Percentiles rank a stretch among this genome's conserved stretches.
These are phyloP conservation scores for Chlamydomonas sp. DNA, from an alignment of 139 green algal genomes.

Conservation along the genomic window DNA sequence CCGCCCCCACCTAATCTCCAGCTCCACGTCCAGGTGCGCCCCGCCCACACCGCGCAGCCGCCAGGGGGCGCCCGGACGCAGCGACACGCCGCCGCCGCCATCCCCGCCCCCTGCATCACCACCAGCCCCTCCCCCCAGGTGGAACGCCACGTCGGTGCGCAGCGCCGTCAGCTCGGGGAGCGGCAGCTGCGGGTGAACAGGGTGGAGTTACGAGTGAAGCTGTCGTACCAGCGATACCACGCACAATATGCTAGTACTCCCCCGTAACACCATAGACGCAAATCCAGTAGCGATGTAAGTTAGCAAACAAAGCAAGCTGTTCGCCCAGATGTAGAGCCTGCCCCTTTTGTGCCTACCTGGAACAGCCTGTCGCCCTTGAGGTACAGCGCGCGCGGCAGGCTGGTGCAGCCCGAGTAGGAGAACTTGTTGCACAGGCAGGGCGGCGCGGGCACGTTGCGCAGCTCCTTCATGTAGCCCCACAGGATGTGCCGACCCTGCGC, in stretches of 20 bases:
- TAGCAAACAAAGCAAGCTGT: not conserved
- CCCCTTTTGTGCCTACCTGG: slow-evolving; percentile 32
- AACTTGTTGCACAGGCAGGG: slow-evolving; percentile 62
- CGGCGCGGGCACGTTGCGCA: slow-evolving; percentile 51
- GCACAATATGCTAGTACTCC: too few relatives aligned
- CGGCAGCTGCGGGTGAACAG: slow-evolving; percentile 6
- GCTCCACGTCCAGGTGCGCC: slow-evolving; percentile 60
- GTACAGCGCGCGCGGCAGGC: slow-evolving; percentile 59
- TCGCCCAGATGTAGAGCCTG: too few relatives aligned
- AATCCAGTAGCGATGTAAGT: not conserved
- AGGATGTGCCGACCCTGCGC: slow-evolving; percentile 30
- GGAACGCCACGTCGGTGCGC: slow-evolving; percentile 24
- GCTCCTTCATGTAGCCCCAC: slow-evolving; percentile 80
- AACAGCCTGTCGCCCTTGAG: slow-evolving; percentile 52
- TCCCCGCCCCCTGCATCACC: too few relatives aligned
- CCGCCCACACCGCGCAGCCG: slow-evolving; percentile 47
- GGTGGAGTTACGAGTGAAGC: too few relatives aligned
- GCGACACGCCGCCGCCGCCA: not conserved
- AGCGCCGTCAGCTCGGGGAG: slow-evolving; percentile 51
- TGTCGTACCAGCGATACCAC: too few relatives aligned
- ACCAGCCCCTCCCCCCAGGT: not conserved
- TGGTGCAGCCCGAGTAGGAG: slow-evolving; percentile 41
- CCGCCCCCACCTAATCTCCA: slow-evolving; percentile 38
- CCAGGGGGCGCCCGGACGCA: slow-evolving; percentile 12
- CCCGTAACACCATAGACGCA: not conserved